Percentiles rank a stretch among this genome's conserved stretches.
Evolutionary conservation across 805 yeast genomes (phyloP).

Genomic region (Barnettozyma salicaria): DNA sequence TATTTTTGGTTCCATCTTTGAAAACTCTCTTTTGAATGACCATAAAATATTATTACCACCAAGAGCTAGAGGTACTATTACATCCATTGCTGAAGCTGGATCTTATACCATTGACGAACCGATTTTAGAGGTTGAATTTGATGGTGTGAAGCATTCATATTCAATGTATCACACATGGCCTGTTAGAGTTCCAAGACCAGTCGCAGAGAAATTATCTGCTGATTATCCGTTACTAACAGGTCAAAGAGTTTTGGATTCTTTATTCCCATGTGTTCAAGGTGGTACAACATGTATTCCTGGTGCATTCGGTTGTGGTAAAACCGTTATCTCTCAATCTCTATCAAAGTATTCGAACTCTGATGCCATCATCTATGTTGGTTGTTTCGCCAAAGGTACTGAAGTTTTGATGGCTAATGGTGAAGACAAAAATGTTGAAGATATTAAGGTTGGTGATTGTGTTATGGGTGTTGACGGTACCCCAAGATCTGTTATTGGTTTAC

Average conservation of each 20-base stretch:
- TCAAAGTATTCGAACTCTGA: slow-evolving; percentile 98
- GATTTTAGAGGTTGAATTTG: slow-evolving; percentile 89
- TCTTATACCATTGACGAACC: slow-evolving; percentile 87
- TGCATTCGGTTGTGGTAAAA: slow-evolving; percentile 99
- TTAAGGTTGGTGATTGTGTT: slow-evolving; percentile 34
- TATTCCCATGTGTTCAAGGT: slow-evolving; percentile 99
- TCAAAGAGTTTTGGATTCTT: slow-evolving; percentile 95
- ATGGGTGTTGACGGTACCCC: slow-evolving; percentile 40
- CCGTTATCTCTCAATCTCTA: slow-evolving; percentile 95
- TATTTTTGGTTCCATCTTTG: slow-evolving; percentile 87
- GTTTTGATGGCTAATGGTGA: slow-evolving; percentile 42
- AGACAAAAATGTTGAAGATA: slow-evolving; percentile 29
- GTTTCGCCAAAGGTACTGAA: slow-evolving; percentile 35
- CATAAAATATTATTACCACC: slow-evolving; percentile 96
- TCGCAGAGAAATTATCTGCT: slow-evolving; percentile 87
- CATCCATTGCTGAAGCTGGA: slow-evolving; percentile 84
- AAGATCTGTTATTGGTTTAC: slow-evolving; percentile 34
- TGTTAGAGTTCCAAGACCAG: slow-evolving; percentile 99
- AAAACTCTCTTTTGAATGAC: slow-evolving; percentile 86
- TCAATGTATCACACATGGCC: slow-evolving; percentile 99
- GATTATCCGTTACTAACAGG: slow-evolving; percentile 96
- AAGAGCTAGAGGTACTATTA: slow-evolving; percentile 96
- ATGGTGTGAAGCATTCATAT: slow-evolving; percentile 73
- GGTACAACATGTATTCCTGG: slow-evolving; percentile 99
- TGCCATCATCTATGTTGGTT: slow-evolving; percentile 90